These are phyloP conservation scores for Diospyros lotus DNA, from an alignment of 148 eudicot species.

Conservation along the genomic window DNA sequence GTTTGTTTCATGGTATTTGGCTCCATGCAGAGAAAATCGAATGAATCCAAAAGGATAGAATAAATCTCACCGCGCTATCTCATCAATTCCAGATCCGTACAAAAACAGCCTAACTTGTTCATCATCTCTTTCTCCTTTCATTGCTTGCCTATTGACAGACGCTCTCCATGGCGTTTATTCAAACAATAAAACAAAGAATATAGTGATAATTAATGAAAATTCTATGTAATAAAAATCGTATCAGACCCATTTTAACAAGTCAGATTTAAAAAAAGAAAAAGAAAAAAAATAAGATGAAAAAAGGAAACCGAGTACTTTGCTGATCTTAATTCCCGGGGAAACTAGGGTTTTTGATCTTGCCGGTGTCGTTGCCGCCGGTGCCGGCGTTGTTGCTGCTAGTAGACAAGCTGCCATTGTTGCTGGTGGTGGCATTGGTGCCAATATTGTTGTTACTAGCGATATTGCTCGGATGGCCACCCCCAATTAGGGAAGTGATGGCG, in stretches of 20 bases:
- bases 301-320: neutral
- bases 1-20: too few relatives aligned
- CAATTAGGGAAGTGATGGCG: slow-evolving; percentile 47
- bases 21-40: too few relatives aligned
- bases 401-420: slow-evolving; percentile 14
- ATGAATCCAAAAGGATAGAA: too few relatives aligned
- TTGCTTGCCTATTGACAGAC: neutral
- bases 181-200: slow-evolving; percentile 2
- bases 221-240: too few relatives aligned
- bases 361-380: slow-evolving; percentile 17
- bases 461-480: slow-evolving; percentile 21
- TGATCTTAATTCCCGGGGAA: slow-evolving; percentile 2
- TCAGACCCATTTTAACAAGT: neutral
- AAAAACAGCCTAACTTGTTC: slow-evolving; percentile 1
- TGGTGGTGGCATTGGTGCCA: slow-evolving; percentile 16
- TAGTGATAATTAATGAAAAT: neutral
- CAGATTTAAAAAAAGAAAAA: neutral
- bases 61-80: too few relatives aligned
- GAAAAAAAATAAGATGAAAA: neutral
- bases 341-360: slow-evolving; percentile 15
- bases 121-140: neutral
- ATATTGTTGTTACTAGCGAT: slow-evolving; percentile 7
- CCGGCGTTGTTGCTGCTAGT: slow-evolving; percentile 28
- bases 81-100: neutral
- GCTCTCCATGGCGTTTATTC: slow-evolving; percentile 14